Evolutionary conservation across 2,329 filamentous ascomycete genomes (phyloP).

Genomic region (Geosmithia putterillii): DNA sequence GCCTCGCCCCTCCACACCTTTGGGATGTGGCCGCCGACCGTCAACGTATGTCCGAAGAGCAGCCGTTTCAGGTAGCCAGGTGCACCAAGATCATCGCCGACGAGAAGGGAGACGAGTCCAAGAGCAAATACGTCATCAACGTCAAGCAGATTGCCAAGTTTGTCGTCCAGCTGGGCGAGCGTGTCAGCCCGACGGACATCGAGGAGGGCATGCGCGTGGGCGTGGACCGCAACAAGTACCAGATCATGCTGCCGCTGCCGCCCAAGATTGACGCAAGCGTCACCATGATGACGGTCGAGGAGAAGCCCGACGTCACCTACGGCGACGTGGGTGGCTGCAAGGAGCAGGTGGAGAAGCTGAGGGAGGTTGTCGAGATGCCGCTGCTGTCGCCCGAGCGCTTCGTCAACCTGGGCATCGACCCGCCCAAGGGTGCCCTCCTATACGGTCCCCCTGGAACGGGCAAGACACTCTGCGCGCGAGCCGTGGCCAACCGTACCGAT

Average conservation of each 20-base stretch:
- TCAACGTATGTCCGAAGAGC: slow-evolving; percentile 97
- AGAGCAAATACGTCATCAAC: slow-evolving; percentile 99
- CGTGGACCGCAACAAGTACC: slow-evolving; percentile 98
- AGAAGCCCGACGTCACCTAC: slow-evolving; percentile 98
- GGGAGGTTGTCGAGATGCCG: slow-evolving; percentile 98
- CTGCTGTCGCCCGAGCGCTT: slow-evolving; percentile 92
- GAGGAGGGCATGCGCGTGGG: slow-evolving; percentile 98
- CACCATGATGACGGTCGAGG: slow-evolving; percentile 99
- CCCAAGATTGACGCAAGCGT: slow-evolving; percentile 98
- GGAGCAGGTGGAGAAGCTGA: slow-evolving; percentile 97
- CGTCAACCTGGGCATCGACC: slow-evolving; percentile 97
- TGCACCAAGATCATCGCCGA: slow-evolving; percentile 99
- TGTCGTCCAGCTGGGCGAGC: slow-evolving; percentile 92
- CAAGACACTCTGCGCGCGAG: slow-evolving; percentile 94
- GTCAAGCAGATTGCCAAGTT: slow-evolving; percentile 99
- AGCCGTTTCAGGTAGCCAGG: slow-evolving; percentile 90
- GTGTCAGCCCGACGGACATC: slow-evolving; percentile 96
- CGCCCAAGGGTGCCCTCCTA: slow-evolving; percentile 90
- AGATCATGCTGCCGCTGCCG: slow-evolving; percentile 89
- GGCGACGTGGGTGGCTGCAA: slow-evolving; percentile 98
- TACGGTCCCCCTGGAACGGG: slow-evolving; percentile 98
- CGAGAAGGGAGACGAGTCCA: slow-evolving; percentile 81
- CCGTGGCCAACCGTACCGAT: slow-evolving; percentile 94
- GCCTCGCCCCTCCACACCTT: slow-evolving; percentile 92
- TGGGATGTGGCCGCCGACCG: slow-evolving; percentile 98